Evolutionary conservation across 371 early-diverging fungal species (phyloP).

Genomic region (Lichtheimia ramosa): DNA sequence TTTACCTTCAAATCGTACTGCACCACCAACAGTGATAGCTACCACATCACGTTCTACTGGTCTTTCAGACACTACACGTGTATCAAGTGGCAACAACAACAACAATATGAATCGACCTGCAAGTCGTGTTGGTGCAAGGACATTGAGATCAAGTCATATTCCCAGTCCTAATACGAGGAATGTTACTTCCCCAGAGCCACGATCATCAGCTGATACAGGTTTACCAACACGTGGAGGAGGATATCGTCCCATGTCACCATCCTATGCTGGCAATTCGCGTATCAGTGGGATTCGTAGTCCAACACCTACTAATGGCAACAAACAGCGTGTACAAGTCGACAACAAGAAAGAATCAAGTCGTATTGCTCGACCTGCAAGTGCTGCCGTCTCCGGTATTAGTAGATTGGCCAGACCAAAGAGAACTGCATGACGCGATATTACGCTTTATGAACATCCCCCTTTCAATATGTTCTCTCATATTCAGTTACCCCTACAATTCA

Average conservation of each 20-base stretch:
- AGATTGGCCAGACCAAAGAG: no score
- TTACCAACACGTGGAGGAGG: background rate
- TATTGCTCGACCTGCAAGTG: background rate
- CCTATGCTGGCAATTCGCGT: background rate
- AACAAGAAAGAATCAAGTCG: background rate
- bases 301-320: background rate
- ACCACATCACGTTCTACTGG: slow-evolving; percentile 17
- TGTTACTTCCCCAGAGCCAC: slow-evolving; percentile 8
- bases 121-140: background rate
- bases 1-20: slow-evolving; percentile 20
- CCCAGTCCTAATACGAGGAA: slow-evolving; percentile 17
- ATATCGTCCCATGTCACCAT: background rate
- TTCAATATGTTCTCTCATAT: no score
- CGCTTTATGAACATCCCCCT: no score
- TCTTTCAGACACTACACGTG: background rate
- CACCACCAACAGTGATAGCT: slow-evolving; percentile 23
- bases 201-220: background rate
- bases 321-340: slow-evolving; percentile 1
- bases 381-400: no score
- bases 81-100: background rate
- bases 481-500: no score
- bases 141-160: slow-evolving; percentile 34
- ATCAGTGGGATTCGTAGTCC: slow-evolving; percentile 5
- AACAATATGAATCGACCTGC: background rate
- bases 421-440: no score